These are phyloP conservation scores for Colletotrichum melonis DNA, from an alignment of 2,329 filamentous ascomycete genomes.

Conservation along the genomic window DNA sequence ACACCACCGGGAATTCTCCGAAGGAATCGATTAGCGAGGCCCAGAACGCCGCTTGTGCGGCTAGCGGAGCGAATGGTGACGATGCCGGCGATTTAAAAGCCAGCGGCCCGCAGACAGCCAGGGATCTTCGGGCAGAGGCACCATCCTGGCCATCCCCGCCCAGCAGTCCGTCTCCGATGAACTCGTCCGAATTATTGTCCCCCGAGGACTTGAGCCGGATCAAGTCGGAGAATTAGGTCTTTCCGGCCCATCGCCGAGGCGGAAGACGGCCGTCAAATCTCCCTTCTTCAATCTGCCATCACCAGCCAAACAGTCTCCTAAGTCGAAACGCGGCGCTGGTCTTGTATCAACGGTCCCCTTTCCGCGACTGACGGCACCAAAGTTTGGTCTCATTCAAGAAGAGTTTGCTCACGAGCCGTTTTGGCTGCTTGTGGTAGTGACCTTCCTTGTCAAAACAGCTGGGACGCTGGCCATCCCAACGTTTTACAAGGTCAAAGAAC, in stretches of 20 bases:
- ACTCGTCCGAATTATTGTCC: constrained; percentile 28
- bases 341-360: constrained; percentile 70
- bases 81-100: constrained; percentile 27
- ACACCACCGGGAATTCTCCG: background rate
- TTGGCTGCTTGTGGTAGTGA: constrained; percentile 82
- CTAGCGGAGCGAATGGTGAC: background rate
- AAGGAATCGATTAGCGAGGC: background rate
- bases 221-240: constrained; percentile 26
- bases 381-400: constrained; percentile 88
- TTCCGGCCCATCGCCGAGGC: background rate
- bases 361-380: constrained; percentile 70
- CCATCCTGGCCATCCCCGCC: constrained; percentile 22
- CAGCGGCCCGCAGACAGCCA: constrained; percentile 33
- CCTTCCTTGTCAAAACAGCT: constrained; percentile 85
- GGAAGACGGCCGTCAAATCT: constrained; percentile 39
- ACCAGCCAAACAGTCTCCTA: constrained; percentile 38
- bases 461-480: constrained; percentile 81
- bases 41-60: background rate
- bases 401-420: constrained; percentile 80
- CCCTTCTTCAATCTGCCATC: constrained; percentile 46
- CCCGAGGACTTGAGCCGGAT: constrained; percentile 22
- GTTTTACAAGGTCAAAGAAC: constrained; percentile 74
- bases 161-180: constrained; percentile 16
- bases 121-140: constrained; percentile 29
- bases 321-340: constrained; percentile 50